Base-by-base conservation (phyloP, 805 yeast genomes). In the Starmerella riodocensis region DNA sequence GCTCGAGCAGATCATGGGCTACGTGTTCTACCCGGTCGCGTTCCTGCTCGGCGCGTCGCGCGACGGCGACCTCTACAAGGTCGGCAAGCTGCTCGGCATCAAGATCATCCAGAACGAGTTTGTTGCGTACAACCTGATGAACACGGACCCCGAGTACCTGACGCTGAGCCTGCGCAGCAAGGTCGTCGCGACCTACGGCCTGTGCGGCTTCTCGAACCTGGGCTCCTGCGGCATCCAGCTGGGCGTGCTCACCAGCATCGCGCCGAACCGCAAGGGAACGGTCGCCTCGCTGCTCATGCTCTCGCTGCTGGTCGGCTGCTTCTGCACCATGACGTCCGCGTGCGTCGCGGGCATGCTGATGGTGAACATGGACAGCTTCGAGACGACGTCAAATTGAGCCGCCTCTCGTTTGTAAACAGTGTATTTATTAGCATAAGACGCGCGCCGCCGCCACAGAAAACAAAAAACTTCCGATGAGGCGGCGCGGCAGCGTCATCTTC, bases 301-400 rank as follows among this genome's bases (percentile, higher is more conserved):
- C 29, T 66, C 78, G 3, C 63, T 74, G 49, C 41, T 70, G 27
- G 59, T 70, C 17, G 80, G 80, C 5, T 65, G 66, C 40, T 59
- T 70, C 41, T 60, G 76, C 18, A 74, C 80, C 13, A 58, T 70
- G 42, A 57, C 69, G 2, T 67, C 75, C 4, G 77, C 78, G 22
- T 69, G 72, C 38, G 69, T 71, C 42, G 78, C 79, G 6, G 77
- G 76, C 22, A 74, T 74, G 79, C 71, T 73, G 20, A 62, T 74
- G 53, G 70, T 71, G 39, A 70, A 71, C 47, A 57, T 69, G 54
- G 43, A 45, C 37, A 37, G 39, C 20, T 46, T 40, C 36, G 50
- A 57, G n/a, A n/a, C n/a, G n/a, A n/a, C n/a, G n/a, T n/a, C n/a
- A n/a, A n/a, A n/a, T n/a, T n/a, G n/a, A n/a, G n/a, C n/a, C n/a